Conservation (phyloP, 495 filamentous ascomycete genomes). For the Sabuloglossum arenarium region DNA sequence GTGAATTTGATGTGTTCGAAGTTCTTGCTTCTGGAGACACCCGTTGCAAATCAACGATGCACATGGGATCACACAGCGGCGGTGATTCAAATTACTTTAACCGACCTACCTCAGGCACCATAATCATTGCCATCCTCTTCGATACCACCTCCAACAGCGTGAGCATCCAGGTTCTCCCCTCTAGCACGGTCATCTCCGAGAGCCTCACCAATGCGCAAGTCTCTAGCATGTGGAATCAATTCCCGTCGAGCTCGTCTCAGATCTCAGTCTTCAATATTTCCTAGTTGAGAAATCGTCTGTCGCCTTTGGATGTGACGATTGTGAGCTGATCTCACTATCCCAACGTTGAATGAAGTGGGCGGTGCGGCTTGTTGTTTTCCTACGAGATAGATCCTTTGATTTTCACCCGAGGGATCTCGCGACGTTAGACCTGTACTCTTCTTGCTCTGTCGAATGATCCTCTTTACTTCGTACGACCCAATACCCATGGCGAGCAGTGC, state of each 20-base stretch:
- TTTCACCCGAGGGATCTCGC: background rate
- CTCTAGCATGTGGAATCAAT: background rate
- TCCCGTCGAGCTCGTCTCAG: too few species aligned
- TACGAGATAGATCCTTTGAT: background rate
- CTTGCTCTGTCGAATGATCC: too few species aligned
- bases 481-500: background rate
- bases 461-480: background rate
- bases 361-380: background rate
- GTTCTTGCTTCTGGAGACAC: slow-evolving; percentile 29
- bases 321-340: background rate
- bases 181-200: slow-evolving; percentile 14
- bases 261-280: background rate
- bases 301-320: background rate
- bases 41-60: slow-evolving; percentile 35
- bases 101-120: slow-evolving; percentile 28
- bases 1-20: slow-evolving; percentile 54
- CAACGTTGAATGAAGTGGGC: background rate
- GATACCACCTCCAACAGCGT: slow-evolving; percentile 20
- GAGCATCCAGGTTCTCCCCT: slow-evolving; percentile 21
- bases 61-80: slow-evolving; percentile 21
- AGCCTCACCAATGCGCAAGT: background rate
- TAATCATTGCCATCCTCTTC: slow-evolving; percentile 42
- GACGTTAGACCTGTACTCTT: background rate
- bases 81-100: slow-evolving; percentile 42
- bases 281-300: background rate